phyloP scores from a whole-genome alignment of 768 basidiomycete genomes.

The Pleurotus tuber-regium region DNA sequence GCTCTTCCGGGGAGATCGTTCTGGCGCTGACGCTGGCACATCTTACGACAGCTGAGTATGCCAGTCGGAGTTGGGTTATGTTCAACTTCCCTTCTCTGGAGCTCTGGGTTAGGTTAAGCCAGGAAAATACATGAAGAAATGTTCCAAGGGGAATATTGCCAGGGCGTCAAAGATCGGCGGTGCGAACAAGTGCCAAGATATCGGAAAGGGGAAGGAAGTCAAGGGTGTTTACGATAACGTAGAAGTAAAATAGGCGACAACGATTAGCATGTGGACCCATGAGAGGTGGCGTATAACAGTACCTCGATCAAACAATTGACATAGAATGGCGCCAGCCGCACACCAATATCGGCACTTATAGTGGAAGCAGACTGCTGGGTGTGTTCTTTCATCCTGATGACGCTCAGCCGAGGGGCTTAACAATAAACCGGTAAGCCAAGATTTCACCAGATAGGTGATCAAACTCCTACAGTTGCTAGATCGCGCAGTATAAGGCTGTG shows the following conservation, averaged over 20 bases:
- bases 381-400: slow-evolving; percentile 12
- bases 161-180: slow-evolving; percentile 6
- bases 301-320: slow-evolving; percentile 70
- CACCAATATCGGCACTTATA: slow-evolving; percentile 39
- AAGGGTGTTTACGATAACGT: too few species aligned
- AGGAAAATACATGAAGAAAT: slow-evolving; percentile 3
- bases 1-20: slow-evolving; percentile 11
- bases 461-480: too few species aligned
- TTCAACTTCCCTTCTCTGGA: slow-evolving; percentile 59
- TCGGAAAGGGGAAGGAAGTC: slow-evolving; percentile 2
- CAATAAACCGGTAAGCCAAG: too few species aligned
- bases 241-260: slow-evolving; percentile 1
- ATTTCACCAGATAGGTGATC: too few species aligned
- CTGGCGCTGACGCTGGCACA: slow-evolving; percentile 48
- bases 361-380: slow-evolving; percentile 10
- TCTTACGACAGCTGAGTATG: slow-evolving; percentile 69
- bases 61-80: slow-evolving; percentile 65
- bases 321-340: slow-evolving; percentile 73
- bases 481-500: slow-evolving; percentile 2
- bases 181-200: slow-evolving; percentile 1
- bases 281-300: slow-evolving; percentile 15
- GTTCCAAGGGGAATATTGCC: too few species aligned
- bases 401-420: background rate
- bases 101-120: slow-evolving; percentile 41
- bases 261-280: slow-evolving; percentile 6